Base-by-base conservation (phyloP, 2,329 filamentous ascomycete genomes). In the Nigrospora sphaerica region DNA sequence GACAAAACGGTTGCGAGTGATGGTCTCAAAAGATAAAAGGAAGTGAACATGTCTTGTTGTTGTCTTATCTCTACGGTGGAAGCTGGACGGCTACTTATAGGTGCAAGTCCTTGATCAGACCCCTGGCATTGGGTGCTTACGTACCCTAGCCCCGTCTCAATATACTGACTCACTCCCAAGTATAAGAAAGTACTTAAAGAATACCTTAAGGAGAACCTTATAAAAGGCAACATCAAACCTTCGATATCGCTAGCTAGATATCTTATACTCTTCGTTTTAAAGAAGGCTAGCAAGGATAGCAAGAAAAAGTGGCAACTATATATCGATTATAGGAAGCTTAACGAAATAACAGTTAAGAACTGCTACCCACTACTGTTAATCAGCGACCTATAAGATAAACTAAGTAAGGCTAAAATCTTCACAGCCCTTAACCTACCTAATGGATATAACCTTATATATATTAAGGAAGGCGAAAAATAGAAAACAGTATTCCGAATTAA, bases 401-500 rank as follows among this genome's bases (percentile, higher is more conserved):
- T 62, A n/a, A 19, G 32, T 19, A 45, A 44, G 28, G 49, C 46
- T 13, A 36, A 49, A 38, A 49, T 41, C 19, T 54, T 52, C 35
- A 48, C 32, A 4, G 47, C 39, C 16, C 12, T 54, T 12, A 42
- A 56, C 39, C 17, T 56, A 14, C 41, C 34, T 18, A 46, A 46
- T 23, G 16, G 13, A 36, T 47, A 41, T 52, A 47, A 49, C 45
- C 52, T 50, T 19, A 50, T 50, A 18, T 47, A 32, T 12, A 49
- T 60, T 18, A 39, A 32, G 17, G 28, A 51, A 50, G 36, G 40
- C 31, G 38, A 63, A 36, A 42, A 62, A 50, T 59, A 48, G 44
- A 60, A 60, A 46, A 63, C 42, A 7, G 44, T 46, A 13, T 62
- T 63, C 49, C 40, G 45, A 35, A 60, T 39, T 9, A 45, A 48